Percentiles rank a stretch among this genome's conserved stretches.
phyloP scores from a whole-genome alignment of 345 rosid species.

The Camelina sativa region DNA sequence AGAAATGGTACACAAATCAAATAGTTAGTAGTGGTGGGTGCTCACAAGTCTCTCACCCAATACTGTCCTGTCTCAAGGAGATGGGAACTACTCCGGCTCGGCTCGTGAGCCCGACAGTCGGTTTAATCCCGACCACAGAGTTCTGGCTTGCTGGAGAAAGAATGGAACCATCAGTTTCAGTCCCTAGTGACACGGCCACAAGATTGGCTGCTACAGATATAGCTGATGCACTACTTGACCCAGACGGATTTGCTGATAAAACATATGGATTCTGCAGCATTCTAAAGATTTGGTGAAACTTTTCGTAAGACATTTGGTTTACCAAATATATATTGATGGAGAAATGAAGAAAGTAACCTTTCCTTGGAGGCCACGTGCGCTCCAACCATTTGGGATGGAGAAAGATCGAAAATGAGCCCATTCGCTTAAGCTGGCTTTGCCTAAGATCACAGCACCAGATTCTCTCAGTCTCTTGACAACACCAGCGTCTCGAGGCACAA shows the following conservation, averaged over 20 bases:
- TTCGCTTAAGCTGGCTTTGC: conserved; percentile 79
- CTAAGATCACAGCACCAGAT: conserved; percentile 70
- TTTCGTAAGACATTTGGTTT: no score
- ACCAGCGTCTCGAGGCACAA: conserved; percentile 65
- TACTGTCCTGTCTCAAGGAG: conserved; percentile 61
- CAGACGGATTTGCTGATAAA: conserved; percentile 59
- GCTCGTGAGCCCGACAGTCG: conserved; percentile 77
- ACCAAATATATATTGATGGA: neutral
- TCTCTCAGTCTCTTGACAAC: conserved; percentile 62
- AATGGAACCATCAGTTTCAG: conserved; percentile 78
- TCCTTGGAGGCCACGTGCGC: conserved; percentile 67
- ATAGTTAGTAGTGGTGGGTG: conserved; percentile 33
- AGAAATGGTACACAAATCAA: neutral
- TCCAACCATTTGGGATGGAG: conserved; percentile 48
- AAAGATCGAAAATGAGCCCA: conserved; percentile 56
- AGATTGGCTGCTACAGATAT: conserved; percentile 76
- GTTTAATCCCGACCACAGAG: conserved; percentile 75
- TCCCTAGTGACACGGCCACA: conserved; percentile 65
- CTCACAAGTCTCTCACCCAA: conserved; percentile 53
- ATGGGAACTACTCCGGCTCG: conserved; percentile 70
- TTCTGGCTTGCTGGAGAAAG: conserved; percentile 59
- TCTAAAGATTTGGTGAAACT: no score
- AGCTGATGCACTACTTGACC: conserved; percentile 81
- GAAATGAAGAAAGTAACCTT: conserved; percentile 49
- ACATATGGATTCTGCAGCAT: conserved; percentile 71